Evolutionary conservation across 768 basidiomycete species (phyloP).

Genomic region (Arthromyces matolae): DNA sequence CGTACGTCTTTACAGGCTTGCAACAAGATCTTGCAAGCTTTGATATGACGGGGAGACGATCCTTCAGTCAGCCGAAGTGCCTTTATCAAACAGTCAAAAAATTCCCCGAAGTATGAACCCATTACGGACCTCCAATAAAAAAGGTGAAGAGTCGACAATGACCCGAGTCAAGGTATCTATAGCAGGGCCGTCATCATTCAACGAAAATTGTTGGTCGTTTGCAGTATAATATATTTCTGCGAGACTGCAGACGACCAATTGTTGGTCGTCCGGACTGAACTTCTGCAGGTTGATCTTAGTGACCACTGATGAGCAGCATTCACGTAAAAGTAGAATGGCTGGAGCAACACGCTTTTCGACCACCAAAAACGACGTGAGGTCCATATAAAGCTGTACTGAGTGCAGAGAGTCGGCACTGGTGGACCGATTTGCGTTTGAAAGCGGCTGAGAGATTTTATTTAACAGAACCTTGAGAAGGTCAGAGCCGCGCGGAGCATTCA

Average conservation of each 20-base stretch:
- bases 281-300: constrained; percentile 46
- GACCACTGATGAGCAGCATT: constrained; percentile 43
- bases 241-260: constrained; percentile 43
- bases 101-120: not conserved
- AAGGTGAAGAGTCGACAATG: constrained; percentile 47
- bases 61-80: constrained; percentile 28
- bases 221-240: constrained; percentile 41
- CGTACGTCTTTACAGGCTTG: constrained; percentile 40
- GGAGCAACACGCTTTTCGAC: constrained; percentile 39
- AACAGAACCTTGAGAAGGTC: constrained; percentile 31
- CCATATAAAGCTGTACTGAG: constrained; percentile 40
- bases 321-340: constrained; percentile 46
- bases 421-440: constrained; percentile 11
- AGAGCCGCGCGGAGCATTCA: constrained; percentile 30
- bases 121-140: constrained; percentile 43
- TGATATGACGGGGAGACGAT: constrained; percentile 27
- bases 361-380: constrained; percentile 41
- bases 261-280: constrained; percentile 39
- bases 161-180: constrained; percentile 39
- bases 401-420: constrained; percentile 30
- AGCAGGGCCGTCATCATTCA: constrained; percentile 21
- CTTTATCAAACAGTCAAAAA: constrained; percentile 16
- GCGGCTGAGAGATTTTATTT: constrained; percentile 14
- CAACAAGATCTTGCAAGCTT: constrained; percentile 39
- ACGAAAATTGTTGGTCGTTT: constrained; percentile 21